Evolutionary conservation across 2,329 filamentous ascomycete genomes (phyloP), one percentile per base, ranked within the genome.

Genomic region (Acarospora socialis): DNA sequence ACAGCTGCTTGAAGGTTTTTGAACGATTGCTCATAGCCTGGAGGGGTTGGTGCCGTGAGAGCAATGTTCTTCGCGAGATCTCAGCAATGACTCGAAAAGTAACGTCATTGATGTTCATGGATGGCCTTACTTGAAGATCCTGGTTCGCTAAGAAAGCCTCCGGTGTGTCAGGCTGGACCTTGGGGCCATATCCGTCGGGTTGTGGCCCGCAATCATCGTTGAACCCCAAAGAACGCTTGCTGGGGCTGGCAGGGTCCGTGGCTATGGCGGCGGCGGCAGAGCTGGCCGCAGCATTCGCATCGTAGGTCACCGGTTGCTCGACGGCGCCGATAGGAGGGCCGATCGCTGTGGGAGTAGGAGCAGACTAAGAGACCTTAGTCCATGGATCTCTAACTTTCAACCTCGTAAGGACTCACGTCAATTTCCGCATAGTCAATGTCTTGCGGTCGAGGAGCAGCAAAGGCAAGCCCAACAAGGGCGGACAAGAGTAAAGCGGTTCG

Each of bases 1-100:
- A 40, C 40, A 5, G 50, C 42, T 5, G 40, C 51, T 21, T 50
- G 43, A 12, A 53, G 33, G 39, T 53, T 39, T 23, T 38, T 40
- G 48, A 53, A 54, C 36, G 30, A 37, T 14, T 16, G 19, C 7
- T n/a, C 19, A 25, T 41, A 41, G 12, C 35, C 35, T 8, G 23
- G 23, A 14, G 38, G 38, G 4, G 32, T 32, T 6, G 14, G 39
- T 24, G 28, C 35, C 3, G 5, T 10, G 4, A 15, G 7, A 15
- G 23, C 5, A 25, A 25, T 25, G 5, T 25, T 10, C 23, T 25
- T 5, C 23, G 7, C 16, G 7, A 25, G 8, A 6, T 13, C 23
- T 6, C 5, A 10, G 23, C 8, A 7, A 15, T 13, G 4, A 5
- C 12, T 25, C 23, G 5, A 25, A 25, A 5, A 12, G 16, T 6